Conservation (phyloP, 1,139 yeast species). For the Candida sp. region DNA sequence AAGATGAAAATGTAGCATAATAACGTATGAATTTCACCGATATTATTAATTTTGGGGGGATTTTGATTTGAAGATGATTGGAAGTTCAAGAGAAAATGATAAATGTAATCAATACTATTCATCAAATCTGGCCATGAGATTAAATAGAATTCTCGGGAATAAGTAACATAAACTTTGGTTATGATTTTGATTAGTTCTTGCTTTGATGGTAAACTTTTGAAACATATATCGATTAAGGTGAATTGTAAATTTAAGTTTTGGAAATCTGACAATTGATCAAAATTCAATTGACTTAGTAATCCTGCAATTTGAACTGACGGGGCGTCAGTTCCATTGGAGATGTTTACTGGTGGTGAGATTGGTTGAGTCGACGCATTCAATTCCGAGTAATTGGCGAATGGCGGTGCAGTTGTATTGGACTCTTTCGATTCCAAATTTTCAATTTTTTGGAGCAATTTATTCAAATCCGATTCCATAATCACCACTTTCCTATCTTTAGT, state of each 20-base stretch:
- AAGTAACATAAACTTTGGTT: slow-evolving; percentile 26
- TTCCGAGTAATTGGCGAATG: not conserved
- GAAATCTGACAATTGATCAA: not conserved
- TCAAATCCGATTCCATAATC: slow-evolving; percentile 48
- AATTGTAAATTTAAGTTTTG: slow-evolving; percentile 1
- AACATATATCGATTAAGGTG: slow-evolving; percentile 4
- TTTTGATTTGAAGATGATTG: not conserved
- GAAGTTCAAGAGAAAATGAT: slow-evolving; percentile 7
- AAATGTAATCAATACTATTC: slow-evolving; percentile 9
- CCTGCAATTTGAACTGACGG: not conserved
- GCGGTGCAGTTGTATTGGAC: not conserved
- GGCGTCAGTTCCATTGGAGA: not conserved
- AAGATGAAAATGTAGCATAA: slow-evolving; percentile 31
- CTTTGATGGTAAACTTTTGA: slow-evolving; percentile 21
- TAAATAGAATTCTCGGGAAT: slow-evolving; percentile 40
- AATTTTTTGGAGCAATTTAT: slow-evolving; percentile 39
- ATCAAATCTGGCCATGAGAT: slow-evolving; percentile 9
- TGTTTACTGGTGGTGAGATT: not conserved
- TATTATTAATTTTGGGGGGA: not conserved
- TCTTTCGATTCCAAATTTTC: slow-evolving; percentile 24
- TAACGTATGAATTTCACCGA: slow-evolving; percentile 5
- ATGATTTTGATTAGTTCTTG: slow-evolving; percentile 25
- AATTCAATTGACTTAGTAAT: not conserved
- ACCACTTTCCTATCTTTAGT: slow-evolving; percentile 48
- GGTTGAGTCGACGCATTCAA: not conserved